Evolutionary conservation across 2,329 filamentous ascomycete species (phyloP).

Genomic region (Penicillium sp.): DNA sequence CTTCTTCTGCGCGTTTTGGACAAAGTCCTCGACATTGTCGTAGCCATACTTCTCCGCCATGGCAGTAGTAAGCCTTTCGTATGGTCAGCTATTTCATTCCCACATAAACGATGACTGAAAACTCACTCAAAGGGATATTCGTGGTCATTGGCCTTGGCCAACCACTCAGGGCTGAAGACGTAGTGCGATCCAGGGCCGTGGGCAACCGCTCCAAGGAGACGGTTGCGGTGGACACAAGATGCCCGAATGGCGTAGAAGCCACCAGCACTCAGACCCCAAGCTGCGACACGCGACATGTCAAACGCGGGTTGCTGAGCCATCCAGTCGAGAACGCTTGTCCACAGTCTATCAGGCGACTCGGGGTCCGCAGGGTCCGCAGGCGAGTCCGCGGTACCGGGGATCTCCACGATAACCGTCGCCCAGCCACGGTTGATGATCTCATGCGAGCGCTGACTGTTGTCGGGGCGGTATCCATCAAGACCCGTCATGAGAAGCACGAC

Average conservation of each 20-base stretch:
- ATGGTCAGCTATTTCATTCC: not conserved
- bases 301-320: slow-evolving; percentile 55
- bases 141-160: slow-evolving; percentile 63
- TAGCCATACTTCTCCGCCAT: slow-evolving; percentile 67
- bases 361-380: slow-evolving; percentile 66
- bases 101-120: no score
- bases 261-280: slow-evolving; percentile 67
- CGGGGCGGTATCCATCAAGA: slow-evolving; percentile 61
- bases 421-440: slow-evolving; percentile 66
- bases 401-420: slow-evolving; percentile 64
- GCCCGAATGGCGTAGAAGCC: slow-evolving; percentile 69
- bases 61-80: slow-evolving; percentile 52
- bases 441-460: slow-evolving; percentile 55
- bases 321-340: slow-evolving; percentile 64
- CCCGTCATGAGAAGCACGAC: slow-evolving; percentile 60
- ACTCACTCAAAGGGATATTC: slow-evolving; percentile 65
- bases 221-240: slow-evolving; percentile 65
- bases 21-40: slow-evolving; percentile 56
- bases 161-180: slow-evolving; percentile 62
- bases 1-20: slow-evolving; percentile 57
- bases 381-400: slow-evolving; percentile 68
- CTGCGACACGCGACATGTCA: slow-evolving; percentile 59
- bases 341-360: slow-evolving; percentile 61
- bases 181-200: slow-evolving; percentile 66
- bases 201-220: slow-evolving; percentile 59